Evolutionary conservation across 2,329 filamentous ascomycete genomes (phyloP).

Genomic region (Helminthosporium solani): DNA sequence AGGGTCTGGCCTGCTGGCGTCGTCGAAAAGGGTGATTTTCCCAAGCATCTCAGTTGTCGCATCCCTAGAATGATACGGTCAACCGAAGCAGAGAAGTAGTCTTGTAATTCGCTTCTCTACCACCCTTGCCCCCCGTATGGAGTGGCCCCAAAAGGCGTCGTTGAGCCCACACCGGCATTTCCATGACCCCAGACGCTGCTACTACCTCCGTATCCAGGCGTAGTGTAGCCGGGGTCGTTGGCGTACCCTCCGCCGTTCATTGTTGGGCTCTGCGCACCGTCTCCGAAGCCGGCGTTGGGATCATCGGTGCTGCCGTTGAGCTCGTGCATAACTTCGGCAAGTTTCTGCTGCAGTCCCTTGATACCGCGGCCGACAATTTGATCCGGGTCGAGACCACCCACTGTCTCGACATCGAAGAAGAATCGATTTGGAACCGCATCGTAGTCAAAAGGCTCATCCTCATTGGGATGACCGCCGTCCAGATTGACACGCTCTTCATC

Average conservation of each 20-base stretch:
- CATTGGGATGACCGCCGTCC: slow-evolving; percentile 70
- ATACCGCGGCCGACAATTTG: slow-evolving; percentile 87
- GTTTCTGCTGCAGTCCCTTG: slow-evolving; percentile 83
- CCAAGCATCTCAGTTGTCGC: not conserved
- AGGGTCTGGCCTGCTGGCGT: not conserved
- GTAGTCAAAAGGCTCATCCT: slow-evolving; percentile 88
- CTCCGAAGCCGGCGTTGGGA: slow-evolving; percentile 55
- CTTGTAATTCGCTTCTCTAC: not conserved
- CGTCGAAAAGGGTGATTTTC: not conserved
- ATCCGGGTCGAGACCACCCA: slow-evolving; percentile 85
- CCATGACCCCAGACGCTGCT: slow-evolving; percentile 69
- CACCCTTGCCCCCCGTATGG: slow-evolving; percentile 49
- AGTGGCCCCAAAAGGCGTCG: slow-evolving; percentile 61
- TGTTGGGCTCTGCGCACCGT: slow-evolving; percentile 65
- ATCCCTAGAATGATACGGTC: slow-evolving; percentile 11
- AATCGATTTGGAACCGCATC: slow-evolving; percentile 81
- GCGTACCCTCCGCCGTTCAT: slow-evolving; percentile 55
- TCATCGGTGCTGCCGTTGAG: slow-evolving; percentile 58
- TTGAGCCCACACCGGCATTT: slow-evolving; percentile 43
- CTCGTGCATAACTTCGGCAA: slow-evolving; percentile 74
- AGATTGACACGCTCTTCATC: slow-evolving; percentile 77
- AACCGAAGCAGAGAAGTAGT: not conserved
- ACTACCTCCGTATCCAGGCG: slow-evolving; percentile 56
- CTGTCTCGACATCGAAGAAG: slow-evolving; percentile 91
- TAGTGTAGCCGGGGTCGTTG: slow-evolving; percentile 65